These are phyloP conservation scores for Paspalum vaginatum DNA, from an alignment of 176 grass and related monocot genomes.

Conservation along the genomic window DNA sequence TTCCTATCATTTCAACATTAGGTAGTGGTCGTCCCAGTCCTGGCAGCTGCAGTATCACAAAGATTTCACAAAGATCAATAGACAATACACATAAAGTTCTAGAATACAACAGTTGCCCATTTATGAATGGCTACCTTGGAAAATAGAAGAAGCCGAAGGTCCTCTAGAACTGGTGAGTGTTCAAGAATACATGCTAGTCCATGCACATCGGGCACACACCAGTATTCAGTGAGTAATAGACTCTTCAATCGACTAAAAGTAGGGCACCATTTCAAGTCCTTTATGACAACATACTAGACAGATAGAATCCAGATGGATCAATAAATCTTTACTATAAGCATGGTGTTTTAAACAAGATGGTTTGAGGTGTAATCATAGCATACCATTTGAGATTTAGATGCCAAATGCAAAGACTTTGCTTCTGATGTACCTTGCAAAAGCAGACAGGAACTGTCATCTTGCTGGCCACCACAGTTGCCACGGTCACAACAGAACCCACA, in stretches of 20 bases:
- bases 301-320: neutral
- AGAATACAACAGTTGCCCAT: neutral
- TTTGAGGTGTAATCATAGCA: neutral
- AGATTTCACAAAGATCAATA: neutral
- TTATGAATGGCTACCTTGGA: neutral
- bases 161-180: conserved; percentile 25
- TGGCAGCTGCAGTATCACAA: neutral
- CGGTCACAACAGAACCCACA: neutral
- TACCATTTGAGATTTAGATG: neutral
- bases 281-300: neutral
- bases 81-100: neutral
- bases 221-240: neutral
- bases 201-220: neutral
- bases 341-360: neutral
- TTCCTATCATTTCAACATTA: neutral
- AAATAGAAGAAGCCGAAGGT: neutral
- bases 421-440: neutral
- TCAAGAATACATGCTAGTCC: conserved; percentile 30
- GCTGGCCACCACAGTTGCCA: neutral
- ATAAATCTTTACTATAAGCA: neutral
- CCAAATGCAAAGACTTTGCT: neutral
- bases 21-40: neutral
- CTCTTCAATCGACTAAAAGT: conserved; percentile 8
- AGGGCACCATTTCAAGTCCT: conserved; percentile 15
- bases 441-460: neutral